Conservation (phyloP, 306 rosid genomes). For the Urtica urens region DNA sequence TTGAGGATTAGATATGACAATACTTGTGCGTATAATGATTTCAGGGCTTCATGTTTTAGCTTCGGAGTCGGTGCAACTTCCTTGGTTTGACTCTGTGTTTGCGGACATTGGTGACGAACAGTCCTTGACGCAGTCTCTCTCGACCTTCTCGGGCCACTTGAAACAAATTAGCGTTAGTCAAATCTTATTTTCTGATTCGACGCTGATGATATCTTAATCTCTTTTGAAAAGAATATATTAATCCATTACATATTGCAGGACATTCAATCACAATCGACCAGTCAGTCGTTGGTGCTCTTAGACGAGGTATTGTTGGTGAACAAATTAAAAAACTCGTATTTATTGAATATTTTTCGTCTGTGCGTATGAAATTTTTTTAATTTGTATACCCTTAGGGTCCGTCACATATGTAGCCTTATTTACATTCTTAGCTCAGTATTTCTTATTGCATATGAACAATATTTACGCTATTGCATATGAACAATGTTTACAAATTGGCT, state of each 20-base stretch:
- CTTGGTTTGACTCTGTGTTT: conserved; percentile 91
- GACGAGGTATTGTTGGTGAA: conserved; percentile 52
- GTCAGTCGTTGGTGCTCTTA: conserved; percentile 64
- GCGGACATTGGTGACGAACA: conserved; percentile 97
- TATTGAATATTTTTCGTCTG: not conserved
- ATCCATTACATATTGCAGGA: conserved; percentile 41
- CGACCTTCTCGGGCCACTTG: conserved; percentile 95
- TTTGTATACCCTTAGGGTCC: too few relatives aligned
- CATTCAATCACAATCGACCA: conserved; percentile 60
- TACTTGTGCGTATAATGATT: conserved; percentile 6
- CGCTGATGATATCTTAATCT: not conserved
- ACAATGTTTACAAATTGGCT: too few relatives aligned
- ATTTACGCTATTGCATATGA: too few relatives aligned
- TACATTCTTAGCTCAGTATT: too few relatives aligned
- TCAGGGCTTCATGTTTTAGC: conserved; percentile 86
- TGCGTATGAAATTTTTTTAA: too few relatives aligned
- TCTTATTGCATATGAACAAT: too few relatives aligned
- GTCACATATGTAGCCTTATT: too few relatives aligned
- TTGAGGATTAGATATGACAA: conserved; percentile 2
- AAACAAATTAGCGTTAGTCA: conserved; percentile 75
- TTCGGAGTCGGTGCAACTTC: conserved; percentile 77
- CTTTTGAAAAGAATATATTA: not conserved
- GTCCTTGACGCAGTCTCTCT: conserved; percentile 77
- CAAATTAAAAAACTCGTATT: not conserved
- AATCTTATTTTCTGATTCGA: conserved; percentile 8